Evolutionary conservation across 352 stramenopile genomes (phyloP).

Genomic region (Globisporangium megalacanthum): DNA sequence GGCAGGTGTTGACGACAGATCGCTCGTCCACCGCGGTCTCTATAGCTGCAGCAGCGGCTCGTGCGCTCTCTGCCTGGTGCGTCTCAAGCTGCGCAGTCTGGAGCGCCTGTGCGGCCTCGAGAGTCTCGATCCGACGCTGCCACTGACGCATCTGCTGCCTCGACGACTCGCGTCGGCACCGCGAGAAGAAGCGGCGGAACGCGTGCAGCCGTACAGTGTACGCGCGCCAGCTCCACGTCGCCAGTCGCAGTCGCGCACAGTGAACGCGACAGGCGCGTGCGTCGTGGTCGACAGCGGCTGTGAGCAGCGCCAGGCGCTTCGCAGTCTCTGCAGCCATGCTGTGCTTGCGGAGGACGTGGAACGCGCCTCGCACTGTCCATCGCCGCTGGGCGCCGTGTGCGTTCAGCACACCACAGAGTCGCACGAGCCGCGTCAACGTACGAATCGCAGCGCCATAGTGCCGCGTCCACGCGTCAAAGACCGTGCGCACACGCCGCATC

Average conservation of each 20-base stretch:
- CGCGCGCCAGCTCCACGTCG: conserved; percentile 46
- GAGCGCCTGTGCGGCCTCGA: not conserved
- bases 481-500: not conserved
- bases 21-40: not conserved
- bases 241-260: conserved; percentile 14
- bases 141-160: not conserved
- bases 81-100: not conserved
- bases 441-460: not conserved
- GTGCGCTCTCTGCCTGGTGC: not conserved
- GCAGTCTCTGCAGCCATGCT: not conserved
- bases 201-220: conserved; percentile 27
- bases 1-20: conserved; percentile 9
- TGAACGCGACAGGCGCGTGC: not conserved
- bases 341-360: conserved; percentile 2
- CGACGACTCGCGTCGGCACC: conserved; percentile 11
- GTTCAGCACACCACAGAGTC: not conserved
- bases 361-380: conserved; percentile 7
- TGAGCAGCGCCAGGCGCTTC: not conserved
- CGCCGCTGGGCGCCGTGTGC: not conserved
- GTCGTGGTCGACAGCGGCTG: not conserved
- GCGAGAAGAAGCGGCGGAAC: conserved; percentile 33
- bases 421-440: conserved; percentile 3
- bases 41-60: not conserved
- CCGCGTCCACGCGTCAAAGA: conserved; percentile 5
- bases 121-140: not conserved